Percentiles rank a stretch among this genome's conserved stretches.
Evolutionary conservation across 139 green algal species (phyloP).

Genomic region (Ettlia oleoabundans): DNA sequence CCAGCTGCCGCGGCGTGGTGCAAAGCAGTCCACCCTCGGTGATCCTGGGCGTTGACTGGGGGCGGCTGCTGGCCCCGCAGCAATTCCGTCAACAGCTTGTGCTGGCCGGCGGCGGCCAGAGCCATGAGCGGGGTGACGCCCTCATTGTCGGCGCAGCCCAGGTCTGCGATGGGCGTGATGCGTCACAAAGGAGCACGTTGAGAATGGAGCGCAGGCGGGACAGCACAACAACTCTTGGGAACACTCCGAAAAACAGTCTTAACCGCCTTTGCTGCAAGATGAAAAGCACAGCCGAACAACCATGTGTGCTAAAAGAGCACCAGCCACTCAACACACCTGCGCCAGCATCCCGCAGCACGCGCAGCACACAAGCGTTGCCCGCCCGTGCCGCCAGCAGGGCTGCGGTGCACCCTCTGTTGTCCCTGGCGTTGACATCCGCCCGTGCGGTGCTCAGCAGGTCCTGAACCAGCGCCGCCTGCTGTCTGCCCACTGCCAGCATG

Average conservation of each 20-base stretch:
- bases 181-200: no score
- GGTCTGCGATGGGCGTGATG: no score
- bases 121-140: slow-evolving; percentile 21
- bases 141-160: not conserved
- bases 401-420: not conserved
- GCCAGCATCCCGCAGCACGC: not conserved
- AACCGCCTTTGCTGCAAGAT: not conserved
- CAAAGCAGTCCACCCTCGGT: not conserved
- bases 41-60: slow-evolving; percentile 1
- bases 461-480: not conserved
- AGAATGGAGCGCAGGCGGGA: no score
- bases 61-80: not conserved
- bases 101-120: not conserved
- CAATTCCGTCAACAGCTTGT: slow-evolving; percentile 22
- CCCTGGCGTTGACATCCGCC: not conserved
- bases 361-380: not conserved
- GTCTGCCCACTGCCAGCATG: not conserved
- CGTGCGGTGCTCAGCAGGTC: slow-evolving; percentile 9
- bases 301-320: no score
- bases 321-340: not conserved
- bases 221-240: no score
- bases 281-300: not conserved
- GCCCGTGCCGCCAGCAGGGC: not conserved
- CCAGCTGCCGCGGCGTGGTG: slow-evolving; percentile 20
- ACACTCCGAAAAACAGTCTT: no score